These are phyloP conservation scores for Lanmaoa pseudosensibilis DNA, from an alignment of 768 basidiomycete genomes.

Conservation along the genomic window DNA sequence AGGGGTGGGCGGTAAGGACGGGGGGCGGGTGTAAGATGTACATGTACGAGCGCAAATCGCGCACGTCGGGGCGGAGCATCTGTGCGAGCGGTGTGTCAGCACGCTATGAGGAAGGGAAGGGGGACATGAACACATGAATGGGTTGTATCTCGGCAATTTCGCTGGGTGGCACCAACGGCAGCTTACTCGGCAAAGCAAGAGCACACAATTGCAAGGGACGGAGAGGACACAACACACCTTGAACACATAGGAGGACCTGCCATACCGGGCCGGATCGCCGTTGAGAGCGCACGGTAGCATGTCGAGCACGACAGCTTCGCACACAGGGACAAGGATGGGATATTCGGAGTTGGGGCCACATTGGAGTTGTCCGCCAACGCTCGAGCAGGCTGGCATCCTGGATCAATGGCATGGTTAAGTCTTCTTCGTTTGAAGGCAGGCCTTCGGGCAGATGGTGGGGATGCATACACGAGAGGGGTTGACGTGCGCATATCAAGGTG, in stretches of 20 bases:
- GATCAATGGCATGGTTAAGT: conserved; percentile 19
- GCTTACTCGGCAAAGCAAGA: neutral
- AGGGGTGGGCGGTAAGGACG: conserved; percentile 39
- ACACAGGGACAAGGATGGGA: neutral
- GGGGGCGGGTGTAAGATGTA: conserved; percentile 31
- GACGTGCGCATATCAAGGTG: conserved; percentile 19
- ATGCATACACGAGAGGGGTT: conserved; percentile 9
- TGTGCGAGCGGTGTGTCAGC: conserved; percentile 15
- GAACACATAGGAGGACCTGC: conserved; percentile 17
- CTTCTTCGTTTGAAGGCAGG: conserved; percentile 27
- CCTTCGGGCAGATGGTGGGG: conserved; percentile 18
- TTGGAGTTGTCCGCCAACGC: conserved; percentile 24
- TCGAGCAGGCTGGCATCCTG: conserved; percentile 15
- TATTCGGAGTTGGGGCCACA: neutral
- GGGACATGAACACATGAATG: neutral
- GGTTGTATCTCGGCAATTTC: neutral
- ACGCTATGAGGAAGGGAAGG: neutral
- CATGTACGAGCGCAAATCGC: conserved; percentile 40
- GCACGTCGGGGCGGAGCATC: conserved; percentile 37
- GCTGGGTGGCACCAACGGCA: neutral
- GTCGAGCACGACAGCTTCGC: conserved; percentile 29
- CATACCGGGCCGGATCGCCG: conserved; percentile 16
- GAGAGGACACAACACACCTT: conserved; percentile 15
- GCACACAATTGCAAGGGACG: neutral
- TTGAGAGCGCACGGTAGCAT: conserved; percentile 30